Conservation (phyloP, 257 asterid species). For the Solanum medicagineum region DNA sequence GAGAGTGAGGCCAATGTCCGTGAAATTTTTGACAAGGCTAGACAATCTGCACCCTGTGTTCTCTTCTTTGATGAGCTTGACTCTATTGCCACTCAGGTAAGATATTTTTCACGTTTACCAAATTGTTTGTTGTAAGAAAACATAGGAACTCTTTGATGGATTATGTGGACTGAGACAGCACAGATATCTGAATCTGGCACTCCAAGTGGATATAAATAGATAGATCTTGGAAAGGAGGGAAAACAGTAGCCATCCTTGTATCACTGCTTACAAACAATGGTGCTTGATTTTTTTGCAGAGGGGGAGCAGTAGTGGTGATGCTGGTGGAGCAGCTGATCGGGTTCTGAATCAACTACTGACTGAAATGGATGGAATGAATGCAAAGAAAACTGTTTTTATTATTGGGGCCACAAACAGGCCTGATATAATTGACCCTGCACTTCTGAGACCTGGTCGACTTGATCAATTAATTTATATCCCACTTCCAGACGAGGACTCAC, state of each 20-base stretch:
- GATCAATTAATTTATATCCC: slow-evolving; percentile 51
- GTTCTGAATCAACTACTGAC: slow-evolving; percentile 51
- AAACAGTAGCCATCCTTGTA: background rate
- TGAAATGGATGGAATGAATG: slow-evolving; percentile 56
- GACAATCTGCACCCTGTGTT: slow-evolving; percentile 54
- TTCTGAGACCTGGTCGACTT: slow-evolving; percentile 54
- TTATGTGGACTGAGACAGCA: background rate
- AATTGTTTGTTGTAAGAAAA: background rate
- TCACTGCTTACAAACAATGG: background rate
- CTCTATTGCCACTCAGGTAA: slow-evolving; percentile 49
- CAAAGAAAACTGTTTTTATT: slow-evolving; percentile 47
- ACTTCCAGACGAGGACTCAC: slow-evolving; percentile 50
- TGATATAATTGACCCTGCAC: slow-evolving; percentile 47
- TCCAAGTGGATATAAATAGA: background rate
- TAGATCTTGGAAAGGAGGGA: background rate
- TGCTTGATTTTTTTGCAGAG: slow-evolving; percentile 16
- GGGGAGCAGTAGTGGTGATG: slow-evolving; percentile 52
- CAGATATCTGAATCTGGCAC: background rate
- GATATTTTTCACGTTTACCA: background rate
- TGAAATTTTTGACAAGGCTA: slow-evolving; percentile 55
- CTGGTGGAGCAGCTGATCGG: slow-evolving; percentile 56
- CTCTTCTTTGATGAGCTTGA: slow-evolving; percentile 55
- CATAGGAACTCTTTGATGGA: background rate
- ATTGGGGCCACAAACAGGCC: slow-evolving; percentile 58
- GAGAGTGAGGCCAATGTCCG: slow-evolving; percentile 68